Evolutionary conservation across 345 rosid genomes (phyloP).

Genomic region (Sonneratia caseolaris): DNA sequence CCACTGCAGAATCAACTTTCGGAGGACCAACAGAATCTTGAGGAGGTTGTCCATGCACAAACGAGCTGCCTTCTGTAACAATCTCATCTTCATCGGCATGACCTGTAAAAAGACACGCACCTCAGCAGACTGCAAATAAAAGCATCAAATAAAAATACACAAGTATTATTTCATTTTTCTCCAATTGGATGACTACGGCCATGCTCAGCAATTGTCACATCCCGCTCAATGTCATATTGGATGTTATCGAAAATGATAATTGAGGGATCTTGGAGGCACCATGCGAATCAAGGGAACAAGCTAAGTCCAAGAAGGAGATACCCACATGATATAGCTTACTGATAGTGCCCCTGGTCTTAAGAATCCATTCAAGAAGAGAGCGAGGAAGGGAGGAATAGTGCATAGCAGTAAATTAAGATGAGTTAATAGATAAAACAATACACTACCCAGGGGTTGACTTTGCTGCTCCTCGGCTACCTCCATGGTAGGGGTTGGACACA

Average conservation of each 20-base stretch:
- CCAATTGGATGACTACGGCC: neutral
- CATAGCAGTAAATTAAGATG: neutral
- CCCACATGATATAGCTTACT: neutral
- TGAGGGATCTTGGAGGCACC: neutral
- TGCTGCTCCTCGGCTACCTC: conserved; percentile 39
- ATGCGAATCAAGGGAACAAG: neutral
- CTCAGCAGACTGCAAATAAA: neutral
- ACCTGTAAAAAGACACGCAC: conserved; percentile 5
- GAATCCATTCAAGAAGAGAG: neutral
- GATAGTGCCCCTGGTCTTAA: neutral
- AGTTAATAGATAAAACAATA: neutral
- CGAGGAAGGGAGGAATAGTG: neutral
- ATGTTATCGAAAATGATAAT: neutral
- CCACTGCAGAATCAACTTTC: conserved; percentile 54
- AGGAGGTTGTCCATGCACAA: conserved; percentile 49
- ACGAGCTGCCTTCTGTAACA: conserved; percentile 43
- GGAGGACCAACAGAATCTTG: conserved; percentile 57
- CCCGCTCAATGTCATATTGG: neutral
- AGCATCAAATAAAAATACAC: neutral
- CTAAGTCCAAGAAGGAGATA: neutral
- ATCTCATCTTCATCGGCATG: conserved; percentile 48
- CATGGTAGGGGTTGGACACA: conserved; percentile 19
- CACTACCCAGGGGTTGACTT: conserved; percentile 32
- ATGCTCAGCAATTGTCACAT: neutral
- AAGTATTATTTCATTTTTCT: neutral